Evolutionary conservation across 139 green algal species (phyloP), one percentile per base, ranked within the genome.

Genomic region (Volvox africanus): DNA sequence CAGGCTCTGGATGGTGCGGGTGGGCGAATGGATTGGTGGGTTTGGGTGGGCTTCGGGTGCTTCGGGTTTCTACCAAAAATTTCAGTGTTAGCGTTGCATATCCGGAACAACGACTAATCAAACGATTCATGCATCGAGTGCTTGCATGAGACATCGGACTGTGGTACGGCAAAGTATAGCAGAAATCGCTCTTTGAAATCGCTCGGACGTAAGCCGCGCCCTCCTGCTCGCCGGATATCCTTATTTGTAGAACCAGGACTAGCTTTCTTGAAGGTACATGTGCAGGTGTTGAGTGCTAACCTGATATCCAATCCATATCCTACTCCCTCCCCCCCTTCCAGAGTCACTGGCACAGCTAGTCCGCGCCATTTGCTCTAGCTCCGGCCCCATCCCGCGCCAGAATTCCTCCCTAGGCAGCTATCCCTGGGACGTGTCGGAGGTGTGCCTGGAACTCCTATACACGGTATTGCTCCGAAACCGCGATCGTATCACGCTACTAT

Each of bases 371-470:
- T 95, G 98, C 90, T 96, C 87, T 92, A 94, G 94, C 3, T 91
- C 92, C 19, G 97, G 94, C 35, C 92, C 94, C 67, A 91, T 95
- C 65, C 91, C 92, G 1, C 89, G 94, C 28, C 90, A 86, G 26
- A 37, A 88, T 19, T 75, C 91, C n/a, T 82, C 69, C 85, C 71
- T 50, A 30, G 65, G 21, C 69, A 61, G 80, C 21, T 88, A 93
- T 26, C 92, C 96, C 50, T 96, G 96, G 92, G 95, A 97, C 77
- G 95, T 94, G 2, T 92, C 95, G 21, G 93, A 98, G 94, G 94
- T 99, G 65, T 98, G 97, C 90, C 90, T 99, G 86, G 97, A 99
- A 90, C 95, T 99, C 84, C 94, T 99, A 62, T 95, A 99, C 44
- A 93, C 94, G 24, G 93, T 99, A 77, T 95, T 97, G 76, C 91